Base-by-base conservation (phyloP, 192 early-diverging fungal species). In the Podila minutissima region DNA sequence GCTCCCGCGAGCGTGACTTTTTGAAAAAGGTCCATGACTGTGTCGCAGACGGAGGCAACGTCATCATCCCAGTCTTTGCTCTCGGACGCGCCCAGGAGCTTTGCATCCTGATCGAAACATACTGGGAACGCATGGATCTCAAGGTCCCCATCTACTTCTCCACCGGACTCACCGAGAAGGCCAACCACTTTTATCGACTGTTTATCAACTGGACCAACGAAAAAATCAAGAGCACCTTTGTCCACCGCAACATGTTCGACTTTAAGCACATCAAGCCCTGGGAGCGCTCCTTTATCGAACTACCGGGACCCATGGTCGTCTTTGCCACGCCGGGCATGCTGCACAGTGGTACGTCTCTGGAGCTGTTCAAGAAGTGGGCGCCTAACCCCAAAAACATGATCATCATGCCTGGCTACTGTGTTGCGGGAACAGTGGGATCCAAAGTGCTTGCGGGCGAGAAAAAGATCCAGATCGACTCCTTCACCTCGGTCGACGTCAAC, bases 171-270 rank as follows among this genome's bases (percentile, higher is more conserved):
- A 98, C 98, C 1, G 95, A 95, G 63, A 90, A 92, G 67, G 97
- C 98, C 5, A 98, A 96, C 82, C 91, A 96, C 35, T 98, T 95
- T 83, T 99, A 98, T 89, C 97, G 96, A 83, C 86, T 97, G 22
- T 99, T 96, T 74, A 96, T 99, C 74, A 93, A 92, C 71, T 99
- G 98, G 98, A 98, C 97, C 24, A 98, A 98, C 83, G 94, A 98
- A 86, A 97, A 97, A 75, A 94, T 99, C 82, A 97, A 96, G 81
- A 87, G 88, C 29, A 94, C 93, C 5, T 97, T 98, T 90, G 94
- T 95, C 6, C 91, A 97, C 48, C 89, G 94, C 71, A 99, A 98
- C 72, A 94, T 95, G 91, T 99, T 99, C 86, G 97, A 98, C 72
- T 99, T 98, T 83, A 94, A 96, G 72, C 90, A 95, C 69, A 97